Base-by-base conservation (phyloP, 2,329 filamentous ascomycete species). In the Polychaeton citri region DNA sequence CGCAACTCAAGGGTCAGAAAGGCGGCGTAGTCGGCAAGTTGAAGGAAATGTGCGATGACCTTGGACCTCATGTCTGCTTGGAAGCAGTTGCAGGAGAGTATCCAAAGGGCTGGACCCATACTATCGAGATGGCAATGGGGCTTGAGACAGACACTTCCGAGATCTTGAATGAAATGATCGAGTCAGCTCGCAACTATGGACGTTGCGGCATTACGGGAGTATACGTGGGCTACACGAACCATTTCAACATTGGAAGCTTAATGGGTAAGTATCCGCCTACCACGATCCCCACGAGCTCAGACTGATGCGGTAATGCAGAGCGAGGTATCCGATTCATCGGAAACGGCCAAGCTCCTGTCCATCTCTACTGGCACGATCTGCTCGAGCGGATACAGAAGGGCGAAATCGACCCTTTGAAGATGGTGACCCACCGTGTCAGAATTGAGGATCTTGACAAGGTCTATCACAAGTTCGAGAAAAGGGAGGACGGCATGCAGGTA, bases 121-220 rank as follows among this genome's bases (percentile, higher is more conserved):
- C 72, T 42, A 68, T 75, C 32, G 71, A 77, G 54, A 63, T 70
- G 44, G 50, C 69, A 46, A 50, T 72, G 4, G 84, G 84, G 1
- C 65, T 79, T 21, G 85, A 93, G 63, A 93, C 83, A 0, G 85
- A 93, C 51, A 88, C 83, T 0, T 81, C 76, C 35, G 85, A 86
- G 63, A 75, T 84, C 31, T 39, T 86, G 44, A 86, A 86, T 53
- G 81, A 86, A 61, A 83, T 83, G 77, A 74, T 86, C 20, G 73
- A 79, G 50, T 68, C 73, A n/a, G 79, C 82, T 9, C 66, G 74
- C 34, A 81, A 75, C 49, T 85, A 69, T 48, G 80, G 85, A 4
- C 69, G 82, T 5, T 77, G 76, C 37, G 83, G 85, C 16, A 68
- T 93, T 38, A 92, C 84, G 0, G 84, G 83, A 36, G 72, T 76